A percentile compares a stretch with the other conserved stretches of the same genome.
phyloP scores from a whole-genome alignment of 441 rosid species.

The Croton setiger region DNA sequence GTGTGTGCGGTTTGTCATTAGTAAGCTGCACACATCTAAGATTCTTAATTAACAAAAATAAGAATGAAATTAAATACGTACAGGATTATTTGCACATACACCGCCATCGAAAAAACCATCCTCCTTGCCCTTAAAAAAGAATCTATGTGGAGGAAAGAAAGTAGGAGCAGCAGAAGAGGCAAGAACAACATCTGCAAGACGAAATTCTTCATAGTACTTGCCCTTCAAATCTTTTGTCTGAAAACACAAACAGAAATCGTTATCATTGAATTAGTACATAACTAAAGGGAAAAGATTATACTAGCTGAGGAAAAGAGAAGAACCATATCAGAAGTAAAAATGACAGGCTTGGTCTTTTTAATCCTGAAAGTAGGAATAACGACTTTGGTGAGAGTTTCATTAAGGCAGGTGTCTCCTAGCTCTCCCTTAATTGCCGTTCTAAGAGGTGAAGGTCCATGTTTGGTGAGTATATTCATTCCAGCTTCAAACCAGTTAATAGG shows the following conservation, averaged over 20 bases:
- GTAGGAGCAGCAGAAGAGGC: constrained; percentile 4
- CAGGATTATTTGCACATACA: not conserved
- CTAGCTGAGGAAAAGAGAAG: not conserved
- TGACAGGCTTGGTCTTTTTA: not conserved
- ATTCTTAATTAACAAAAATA: not conserved
- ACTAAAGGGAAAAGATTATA: not conserved
- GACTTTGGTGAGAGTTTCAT: not conserved
- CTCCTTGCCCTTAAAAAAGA: not conserved
- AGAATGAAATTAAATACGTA: not conserved
- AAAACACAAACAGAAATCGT: not conserved
- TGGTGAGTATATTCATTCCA: not conserved
- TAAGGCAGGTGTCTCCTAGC: not conserved
- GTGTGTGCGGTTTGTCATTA: too few species aligned
- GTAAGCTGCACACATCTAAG: too few species aligned
- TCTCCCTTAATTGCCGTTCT: not conserved
- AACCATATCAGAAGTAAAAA: constrained; percentile 6
- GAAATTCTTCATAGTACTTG: not conserved
- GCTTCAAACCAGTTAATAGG: not conserved
- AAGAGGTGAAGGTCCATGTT: not conserved
- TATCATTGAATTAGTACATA: too few species aligned
- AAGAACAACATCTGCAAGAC: constrained; percentile 2
- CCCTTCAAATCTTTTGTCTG: not conserved
- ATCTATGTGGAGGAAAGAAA: not conserved
- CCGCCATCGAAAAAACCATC: not conserved
- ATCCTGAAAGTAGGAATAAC: constrained; percentile 2